These are phyloP conservation scores for Diplotaxis tenuifolia DNA, from an alignment of 345 rosid species.

Conservation along the genomic window DNA sequence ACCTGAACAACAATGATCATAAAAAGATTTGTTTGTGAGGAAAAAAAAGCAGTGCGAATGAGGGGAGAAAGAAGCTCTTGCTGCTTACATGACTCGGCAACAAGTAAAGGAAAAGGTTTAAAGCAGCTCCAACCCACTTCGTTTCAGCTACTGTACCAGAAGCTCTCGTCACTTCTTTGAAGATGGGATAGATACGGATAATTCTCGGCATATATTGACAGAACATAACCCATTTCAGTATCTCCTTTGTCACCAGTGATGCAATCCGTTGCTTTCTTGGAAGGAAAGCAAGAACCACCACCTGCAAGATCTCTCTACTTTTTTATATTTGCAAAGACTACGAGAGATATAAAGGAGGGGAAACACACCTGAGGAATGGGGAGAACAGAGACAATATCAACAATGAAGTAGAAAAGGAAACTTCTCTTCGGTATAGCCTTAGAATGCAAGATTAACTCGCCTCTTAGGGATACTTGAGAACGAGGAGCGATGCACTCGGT, in stretches of 20 bases:
- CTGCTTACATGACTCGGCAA: constrained; percentile 2
- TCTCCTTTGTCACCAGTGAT: constrained; percentile 4
- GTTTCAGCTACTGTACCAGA: constrained; percentile 24
- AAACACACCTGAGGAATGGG: constrained; percentile 37
- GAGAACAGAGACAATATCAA: constrained; percentile 31
- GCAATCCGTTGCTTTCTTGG: background rate
- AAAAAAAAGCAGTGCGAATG: background rate
- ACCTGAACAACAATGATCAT: constrained; percentile 6
- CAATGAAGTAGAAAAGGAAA: background rate
- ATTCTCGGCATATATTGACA: constrained; percentile 25
- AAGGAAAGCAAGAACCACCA: background rate
- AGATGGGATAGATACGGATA: constrained; percentile 24
- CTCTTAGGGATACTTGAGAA: background rate
- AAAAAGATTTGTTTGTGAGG: background rate
- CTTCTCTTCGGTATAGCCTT: background rate
- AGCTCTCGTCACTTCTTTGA: constrained; percentile 8
- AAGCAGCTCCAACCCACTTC: constrained; percentile 26
- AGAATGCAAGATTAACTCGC: background rate
- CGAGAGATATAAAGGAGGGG: too few relatives aligned
- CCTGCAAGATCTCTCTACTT: constrained; percentile 39
- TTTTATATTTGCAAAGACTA: too few relatives aligned
- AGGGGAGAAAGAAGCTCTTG: background rate
- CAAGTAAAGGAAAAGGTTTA: constrained; percentile 29
- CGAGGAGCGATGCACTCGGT: background rate
- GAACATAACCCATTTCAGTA: constrained; percentile 17